Conservation (phyloP, 371 early-diverging fungal species). For the Cokeromyces recurvatus region DNA sequence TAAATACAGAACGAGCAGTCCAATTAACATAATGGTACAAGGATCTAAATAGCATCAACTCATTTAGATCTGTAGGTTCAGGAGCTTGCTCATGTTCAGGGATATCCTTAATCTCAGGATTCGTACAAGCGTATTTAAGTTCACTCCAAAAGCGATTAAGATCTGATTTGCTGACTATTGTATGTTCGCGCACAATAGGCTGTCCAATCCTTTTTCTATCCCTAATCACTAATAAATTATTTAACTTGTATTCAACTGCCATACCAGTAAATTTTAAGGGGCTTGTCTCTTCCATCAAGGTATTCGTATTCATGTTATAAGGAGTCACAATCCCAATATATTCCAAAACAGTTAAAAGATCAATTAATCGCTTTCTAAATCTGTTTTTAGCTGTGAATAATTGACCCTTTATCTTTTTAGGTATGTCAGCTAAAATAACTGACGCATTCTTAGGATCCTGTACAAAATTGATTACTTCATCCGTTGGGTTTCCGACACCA, state of each 20-base stretch:
- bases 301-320: neutral
- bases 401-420: constrained; percentile 1
- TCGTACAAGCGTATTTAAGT: constrained; percentile 25
- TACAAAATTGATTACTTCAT: constrained; percentile 7
- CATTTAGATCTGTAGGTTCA: neutral
- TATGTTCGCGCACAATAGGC: constrained; percentile 15
- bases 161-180: constrained; percentile 12
- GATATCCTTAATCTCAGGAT: neutral
- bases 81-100: constrained; percentile 1
- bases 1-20: neutral
- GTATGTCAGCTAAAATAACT: constrained; percentile 3
- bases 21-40: neutral
- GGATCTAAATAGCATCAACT: neutral
- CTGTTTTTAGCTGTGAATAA: constrained; percentile 4
- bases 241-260: constrained; percentile 5
- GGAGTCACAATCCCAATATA: neutral
- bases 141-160: constrained; percentile 34
- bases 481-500: constrained; percentile 8
- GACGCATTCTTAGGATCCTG: constrained; percentile 4
- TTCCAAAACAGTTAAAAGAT: constrained; percentile 4
- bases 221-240: neutral
- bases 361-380: constrained; percentile 15
- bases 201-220: constrained; percentile 2
- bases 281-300: too few species aligned
- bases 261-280: too few species aligned